Evolutionary conservation across 768 basidiomycete genomes (phyloP).

Genomic region (Leucocoprinus birnbaumii): DNA sequence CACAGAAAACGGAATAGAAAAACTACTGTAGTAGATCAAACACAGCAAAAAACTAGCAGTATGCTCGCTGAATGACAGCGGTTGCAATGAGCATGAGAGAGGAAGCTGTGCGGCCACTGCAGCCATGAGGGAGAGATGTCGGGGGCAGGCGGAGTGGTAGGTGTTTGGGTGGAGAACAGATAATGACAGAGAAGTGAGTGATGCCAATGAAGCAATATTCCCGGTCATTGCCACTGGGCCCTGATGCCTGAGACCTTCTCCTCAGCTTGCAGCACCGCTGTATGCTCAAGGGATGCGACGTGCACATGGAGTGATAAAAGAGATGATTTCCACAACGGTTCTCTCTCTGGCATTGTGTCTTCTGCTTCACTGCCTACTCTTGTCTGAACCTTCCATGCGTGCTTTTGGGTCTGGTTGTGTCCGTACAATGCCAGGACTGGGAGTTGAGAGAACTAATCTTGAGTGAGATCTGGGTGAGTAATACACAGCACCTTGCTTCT

Average conservation of each 20-base stretch:
- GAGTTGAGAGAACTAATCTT: constrained; percentile 33
- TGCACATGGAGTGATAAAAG: background rate
- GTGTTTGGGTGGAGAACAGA: constrained; percentile 12
- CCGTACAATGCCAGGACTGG: constrained; percentile 33
- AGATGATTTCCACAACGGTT: background rate
- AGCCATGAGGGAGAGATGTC: background rate
- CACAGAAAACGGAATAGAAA: too few relatives aligned
- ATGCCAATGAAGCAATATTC: background rate
- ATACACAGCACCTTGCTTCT: constrained; percentile 26
- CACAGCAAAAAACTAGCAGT: too few relatives aligned
- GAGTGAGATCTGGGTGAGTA: constrained; percentile 35
- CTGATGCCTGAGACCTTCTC: too few relatives aligned
- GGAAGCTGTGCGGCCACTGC: too few relatives aligned
- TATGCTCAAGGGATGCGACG: constrained; percentile 1
- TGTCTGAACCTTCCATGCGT: constrained; percentile 12
- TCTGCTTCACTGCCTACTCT: background rate
- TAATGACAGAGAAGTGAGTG: background rate
- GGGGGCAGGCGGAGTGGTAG: constrained; percentile 9
- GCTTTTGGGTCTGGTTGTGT: too few relatives aligned
- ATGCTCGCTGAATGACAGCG: too few relatives aligned
- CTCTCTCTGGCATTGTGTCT: background rate
- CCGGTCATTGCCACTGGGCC: background rate
- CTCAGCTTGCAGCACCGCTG: background rate
- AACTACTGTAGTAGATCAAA: too few relatives aligned
- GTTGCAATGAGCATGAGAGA: too few relatives aligned